These are phyloP conservation scores for Heliamphora pulchella DNA, from an alignment of 179 eudicot species.

Conservation along the genomic window DNA sequence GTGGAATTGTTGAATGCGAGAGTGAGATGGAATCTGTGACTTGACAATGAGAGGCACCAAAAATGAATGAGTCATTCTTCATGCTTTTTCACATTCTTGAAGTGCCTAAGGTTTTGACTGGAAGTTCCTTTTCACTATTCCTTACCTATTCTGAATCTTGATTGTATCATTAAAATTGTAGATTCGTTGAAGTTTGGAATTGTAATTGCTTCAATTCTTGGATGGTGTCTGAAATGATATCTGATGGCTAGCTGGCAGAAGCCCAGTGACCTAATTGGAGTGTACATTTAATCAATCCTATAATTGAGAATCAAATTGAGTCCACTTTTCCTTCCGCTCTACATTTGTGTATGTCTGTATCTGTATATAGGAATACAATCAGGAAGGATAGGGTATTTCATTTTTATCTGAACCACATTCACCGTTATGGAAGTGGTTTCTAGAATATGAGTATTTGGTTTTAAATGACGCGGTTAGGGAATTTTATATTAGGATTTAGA, in stretches of 20 bases:
- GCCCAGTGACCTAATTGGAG: neutral
- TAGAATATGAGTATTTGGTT: neutral
- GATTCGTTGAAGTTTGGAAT: neutral
- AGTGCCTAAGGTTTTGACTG: neutral
- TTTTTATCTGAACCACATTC: neutral
- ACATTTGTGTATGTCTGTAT: neutral
- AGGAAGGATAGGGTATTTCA: neutral
- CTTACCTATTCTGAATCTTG: neutral
- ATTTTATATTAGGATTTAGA: too few species aligned
- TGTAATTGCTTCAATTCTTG: neutral
- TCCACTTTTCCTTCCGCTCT: neutral
- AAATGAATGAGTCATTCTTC: neutral
- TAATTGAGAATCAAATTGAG: neutral
- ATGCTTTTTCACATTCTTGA: conserved; percentile 6
- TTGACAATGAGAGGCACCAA: neutral
- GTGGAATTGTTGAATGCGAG: neutral
- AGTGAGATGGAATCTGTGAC: conserved; percentile 11
- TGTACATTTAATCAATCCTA: neutral
- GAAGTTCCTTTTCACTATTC: neutral
- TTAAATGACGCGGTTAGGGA: neutral
- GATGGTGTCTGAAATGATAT: neutral
- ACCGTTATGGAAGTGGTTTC: neutral
- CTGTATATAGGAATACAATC: neutral
- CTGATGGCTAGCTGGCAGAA: neutral
- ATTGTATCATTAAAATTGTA: neutral